Evolutionary conservation across 148 eudicot species (phyloP), one percentile per base, ranked within the genome.

Genomic region (Camellia japonica): DNA sequence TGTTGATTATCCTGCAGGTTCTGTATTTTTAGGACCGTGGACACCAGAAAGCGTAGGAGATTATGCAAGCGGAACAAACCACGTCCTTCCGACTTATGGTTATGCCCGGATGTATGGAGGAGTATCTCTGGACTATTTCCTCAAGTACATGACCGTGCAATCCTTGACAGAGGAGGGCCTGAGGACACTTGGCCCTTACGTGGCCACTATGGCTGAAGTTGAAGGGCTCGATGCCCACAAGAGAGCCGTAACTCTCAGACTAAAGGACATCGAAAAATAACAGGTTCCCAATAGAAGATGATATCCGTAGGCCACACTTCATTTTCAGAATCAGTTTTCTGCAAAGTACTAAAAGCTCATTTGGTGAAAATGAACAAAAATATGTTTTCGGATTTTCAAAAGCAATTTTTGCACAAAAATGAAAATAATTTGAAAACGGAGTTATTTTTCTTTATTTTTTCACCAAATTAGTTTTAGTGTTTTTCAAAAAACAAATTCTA

Each of bases 21-120:
- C 98, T 3, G 97, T 95, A 77, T 95, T 93, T 81, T 78, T 95
- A 82, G 98, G 98, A 73, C 94, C 83, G 78, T 95, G 98, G 98
- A 95, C 98, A 20, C 98, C 98, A 1, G 98, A 91, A 85, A 93
- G 98, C 79, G 98, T 95, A 1, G 98, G 98, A 70, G 98, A 95
- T 70, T 95, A 95, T 80, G 98, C 98, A 46, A 95, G 98, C 70
- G 98, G 97, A 67, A 93, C 98, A 62, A 95, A 93, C 78, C 98
- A 95, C 58, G 98, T 95, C 60, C 97, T 95, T 78, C 98, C 98
- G 30, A 95, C 98, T 68, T 95, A 95, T 42, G 98, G 98, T 18
- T 95, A 95, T 82, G 97, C 98, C 30, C 81, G 94, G n/a, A 95
- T 95, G 97, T 95, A 95, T 19, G 82, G 98, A 59, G 98, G 98